Evolutionary conservation across 2,329 filamentous ascomycete genomes (phyloP).

Genomic region (Celoporthe dispersa): DNA sequence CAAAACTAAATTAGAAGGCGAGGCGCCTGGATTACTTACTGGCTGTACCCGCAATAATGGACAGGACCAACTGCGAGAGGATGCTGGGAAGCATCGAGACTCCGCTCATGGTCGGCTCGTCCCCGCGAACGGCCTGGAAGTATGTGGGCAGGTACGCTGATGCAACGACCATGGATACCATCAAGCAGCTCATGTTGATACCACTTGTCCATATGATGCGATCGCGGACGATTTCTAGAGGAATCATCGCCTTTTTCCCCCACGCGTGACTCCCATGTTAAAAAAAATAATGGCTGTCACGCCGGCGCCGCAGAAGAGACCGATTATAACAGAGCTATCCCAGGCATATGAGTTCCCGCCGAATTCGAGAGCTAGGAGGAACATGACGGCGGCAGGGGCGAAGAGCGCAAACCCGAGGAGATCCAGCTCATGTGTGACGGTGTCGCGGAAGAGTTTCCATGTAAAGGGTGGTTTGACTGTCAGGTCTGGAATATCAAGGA

Average conservation of each 20-base stretch:
- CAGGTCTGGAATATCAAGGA: slow-evolving; percentile 40
- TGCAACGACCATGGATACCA: slow-evolving; percentile 9
- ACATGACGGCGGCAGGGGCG: slow-evolving; percentile 43
- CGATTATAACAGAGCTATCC: slow-evolving; percentile 43
- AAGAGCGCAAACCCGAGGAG: slow-evolving; percentile 45
- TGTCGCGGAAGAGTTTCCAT: slow-evolving; percentile 30
- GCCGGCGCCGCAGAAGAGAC: slow-evolving; percentile 43
- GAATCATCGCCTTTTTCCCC: slow-evolving; percentile 18
- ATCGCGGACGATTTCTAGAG: background rate
- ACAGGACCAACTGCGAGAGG: background rate
- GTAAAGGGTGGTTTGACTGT: slow-evolving; percentile 35
- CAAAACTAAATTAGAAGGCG: background rate
- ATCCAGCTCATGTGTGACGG: slow-evolving; percentile 41
- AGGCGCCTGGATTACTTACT: background rate
- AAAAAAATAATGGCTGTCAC: slow-evolving; percentile 41
- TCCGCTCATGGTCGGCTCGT: slow-evolving; percentile 8
- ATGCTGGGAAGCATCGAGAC: slow-evolving; percentile 11
- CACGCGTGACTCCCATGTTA: slow-evolving; percentile 45
- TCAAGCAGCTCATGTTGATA: background rate
- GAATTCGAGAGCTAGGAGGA: slow-evolving; percentile 49
- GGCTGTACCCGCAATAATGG: background rate
- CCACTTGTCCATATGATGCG: slow-evolving; percentile 5
- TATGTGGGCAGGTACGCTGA: slow-evolving; percentile 12
- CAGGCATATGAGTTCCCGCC: slow-evolving; percentile 44
- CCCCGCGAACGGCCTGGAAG: slow-evolving; percentile 17